Evolutionary conservation across 257 asterid species (phyloP).

Genomic region (Fraxinus americana): DNA sequence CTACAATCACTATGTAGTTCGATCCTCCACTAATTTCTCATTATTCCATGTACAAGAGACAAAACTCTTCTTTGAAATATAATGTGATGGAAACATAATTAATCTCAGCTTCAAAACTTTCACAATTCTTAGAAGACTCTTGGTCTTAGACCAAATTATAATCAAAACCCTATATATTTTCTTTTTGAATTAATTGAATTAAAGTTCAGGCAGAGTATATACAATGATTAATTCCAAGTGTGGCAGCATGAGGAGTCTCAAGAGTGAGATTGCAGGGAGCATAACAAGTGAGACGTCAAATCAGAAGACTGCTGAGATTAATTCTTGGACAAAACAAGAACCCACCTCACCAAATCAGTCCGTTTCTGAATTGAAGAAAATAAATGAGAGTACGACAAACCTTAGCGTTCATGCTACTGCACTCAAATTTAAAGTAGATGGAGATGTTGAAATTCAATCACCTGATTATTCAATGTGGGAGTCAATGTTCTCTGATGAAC

Average conservation of each 20-base stretch:
- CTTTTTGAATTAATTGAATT: neutral
- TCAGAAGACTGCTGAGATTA: conserved; percentile 30
- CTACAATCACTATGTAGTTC: neutral
- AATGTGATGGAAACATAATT: conserved; percentile 32
- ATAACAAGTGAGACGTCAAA: conserved; percentile 32
- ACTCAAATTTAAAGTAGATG: conserved; percentile 48
- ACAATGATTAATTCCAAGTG: conserved; percentile 33
- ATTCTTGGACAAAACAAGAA: conserved; percentile 34
- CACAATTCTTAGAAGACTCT: conserved; percentile 13
- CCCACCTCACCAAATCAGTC: conserved; percentile 28
- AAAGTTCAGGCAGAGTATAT: neutral
- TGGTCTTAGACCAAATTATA: neutral
- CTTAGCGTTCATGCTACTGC: conserved; percentile 27
- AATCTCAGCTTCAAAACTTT: conserved; percentile 28
- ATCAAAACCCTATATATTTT: neutral
- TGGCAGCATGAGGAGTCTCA: conserved; percentile 39
- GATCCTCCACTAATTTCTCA: neutral
- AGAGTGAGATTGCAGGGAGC: conserved; percentile 28
- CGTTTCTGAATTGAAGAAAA: conserved; percentile 24
- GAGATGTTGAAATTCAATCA: conserved; percentile 46
- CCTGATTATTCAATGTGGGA: conserved; percentile 75
- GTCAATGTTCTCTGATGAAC: conserved; percentile 58
- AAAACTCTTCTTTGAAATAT: conserved; percentile 24
- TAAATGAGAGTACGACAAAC: conserved; percentile 19
- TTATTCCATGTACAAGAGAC: conserved; percentile 16